These are phyloP conservation scores for Diaporthe vexans DNA, from an alignment of 2,329 filamentous ascomycete species.

Conservation along the genomic window DNA sequence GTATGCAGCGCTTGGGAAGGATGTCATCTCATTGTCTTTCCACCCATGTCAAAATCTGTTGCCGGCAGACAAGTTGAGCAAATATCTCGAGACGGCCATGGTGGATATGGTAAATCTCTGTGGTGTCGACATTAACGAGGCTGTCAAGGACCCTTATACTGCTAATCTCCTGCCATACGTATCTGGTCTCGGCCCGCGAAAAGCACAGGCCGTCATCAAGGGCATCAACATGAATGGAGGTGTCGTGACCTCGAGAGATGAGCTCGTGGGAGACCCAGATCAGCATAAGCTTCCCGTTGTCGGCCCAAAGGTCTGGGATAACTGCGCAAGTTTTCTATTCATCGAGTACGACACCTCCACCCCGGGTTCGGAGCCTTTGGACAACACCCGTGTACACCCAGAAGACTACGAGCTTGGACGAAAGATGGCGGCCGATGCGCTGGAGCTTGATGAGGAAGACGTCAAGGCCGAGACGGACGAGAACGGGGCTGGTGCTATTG, in stretches of 20 bases:
- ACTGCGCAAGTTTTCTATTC: conserved; percentile 95
- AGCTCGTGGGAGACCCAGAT: conserved; percentile 90
- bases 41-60: conserved; percentile 92
- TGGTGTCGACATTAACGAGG: conserved; percentile 95
- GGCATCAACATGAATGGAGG: conserved; percentile 94
- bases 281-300: conserved; percentile 84
- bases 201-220: conserved; percentile 87
- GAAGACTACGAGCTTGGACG: conserved; percentile 98
- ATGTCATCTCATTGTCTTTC: conserved; percentile 88
- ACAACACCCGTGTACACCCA: conserved; percentile 96
- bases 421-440: conserved; percentile 97
- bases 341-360: conserved; percentile 90
- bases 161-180: conserved; percentile 93
- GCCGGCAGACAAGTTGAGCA: conserved; percentile 87
- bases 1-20: conserved; percentile 91
- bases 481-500: conserved; percentile 89
- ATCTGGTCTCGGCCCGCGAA: conserved; percentile 91
- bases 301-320: conserved; percentile 92
- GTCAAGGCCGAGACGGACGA: conserved; percentile 95
- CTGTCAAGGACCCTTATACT: conserved; percentile 83
- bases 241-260: conserved; percentile 84
- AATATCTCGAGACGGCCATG: conserved; percentile 93
- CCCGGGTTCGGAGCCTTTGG: conserved; percentile 87
- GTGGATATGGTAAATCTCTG: conserved; percentile 99
- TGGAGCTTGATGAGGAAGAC: conserved; percentile 97